Conservation (phyloP, 1,284 basidiomycete species). For the Cutaneotrichosporon cavernicola region DNA sequence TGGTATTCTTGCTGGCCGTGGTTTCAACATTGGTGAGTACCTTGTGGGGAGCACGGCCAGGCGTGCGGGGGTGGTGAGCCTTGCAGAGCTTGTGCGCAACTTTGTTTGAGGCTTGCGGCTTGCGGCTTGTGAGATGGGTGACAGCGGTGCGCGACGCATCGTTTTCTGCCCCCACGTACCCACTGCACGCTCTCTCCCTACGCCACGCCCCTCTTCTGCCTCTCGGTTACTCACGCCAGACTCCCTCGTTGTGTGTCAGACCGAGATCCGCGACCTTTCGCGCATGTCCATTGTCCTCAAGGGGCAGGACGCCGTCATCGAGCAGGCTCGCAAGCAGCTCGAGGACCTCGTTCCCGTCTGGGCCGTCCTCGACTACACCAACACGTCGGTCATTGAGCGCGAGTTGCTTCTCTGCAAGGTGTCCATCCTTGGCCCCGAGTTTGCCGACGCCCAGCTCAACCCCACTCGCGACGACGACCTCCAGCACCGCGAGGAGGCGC, state of each 20-base stretch:
- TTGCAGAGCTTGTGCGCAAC: neutral
- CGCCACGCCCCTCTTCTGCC: neutral
- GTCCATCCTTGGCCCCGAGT: conserved; percentile 95
- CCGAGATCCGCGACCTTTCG: conserved; percentile 94
- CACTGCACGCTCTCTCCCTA: neutral
- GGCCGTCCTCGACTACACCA: conserved; percentile 94
- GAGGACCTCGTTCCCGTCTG: conserved; percentile 95
- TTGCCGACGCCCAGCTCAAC: conserved; percentile 85
- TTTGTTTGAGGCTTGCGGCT: neutral
- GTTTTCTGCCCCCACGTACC: neutral
- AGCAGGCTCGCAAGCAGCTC: conserved; percentile 89
- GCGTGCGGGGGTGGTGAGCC: neutral
- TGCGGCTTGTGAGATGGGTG: neutral
- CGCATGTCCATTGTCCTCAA: conserved; percentile 97
- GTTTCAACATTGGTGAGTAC: conserved; percentile 79
- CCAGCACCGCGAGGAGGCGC: conserved; percentile 22
- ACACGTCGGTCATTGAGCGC: conserved; percentile 81
- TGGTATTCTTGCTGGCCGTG: conserved; percentile 92
- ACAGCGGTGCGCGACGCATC: neutral
- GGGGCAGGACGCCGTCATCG: conserved; percentile 96
- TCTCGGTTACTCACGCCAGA: conserved; percentile 56
- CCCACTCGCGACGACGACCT: conserved; percentile 57
- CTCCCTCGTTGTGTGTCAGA: conserved; percentile 96
- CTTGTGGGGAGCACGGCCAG: neutral
- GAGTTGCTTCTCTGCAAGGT: conserved; percentile 88